A percentile compares a stretch with the other conserved stretches of the same genome.
phyloP scores from a whole-genome alignment of 371 early-diverging fungal species.

The Syncephalastrum sp. region DNA sequence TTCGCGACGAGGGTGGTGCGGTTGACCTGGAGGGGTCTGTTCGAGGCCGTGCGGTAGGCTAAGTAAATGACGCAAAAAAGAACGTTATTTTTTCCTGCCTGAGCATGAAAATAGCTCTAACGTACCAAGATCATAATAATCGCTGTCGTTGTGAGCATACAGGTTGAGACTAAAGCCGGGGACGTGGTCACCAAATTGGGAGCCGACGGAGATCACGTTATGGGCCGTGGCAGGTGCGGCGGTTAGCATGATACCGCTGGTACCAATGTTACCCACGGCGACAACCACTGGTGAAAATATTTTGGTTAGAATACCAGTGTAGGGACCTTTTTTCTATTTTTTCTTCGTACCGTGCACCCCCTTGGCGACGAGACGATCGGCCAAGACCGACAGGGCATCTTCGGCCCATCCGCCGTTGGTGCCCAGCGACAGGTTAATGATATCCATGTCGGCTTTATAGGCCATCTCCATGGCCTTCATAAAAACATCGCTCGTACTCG shows the following conservation, averaged over 20 bases:
- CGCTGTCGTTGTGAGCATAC: background rate
- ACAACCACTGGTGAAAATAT: slow-evolving; percentile 21
- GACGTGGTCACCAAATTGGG: slow-evolving; percentile 50
- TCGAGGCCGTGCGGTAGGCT: slow-evolving; percentile 28
- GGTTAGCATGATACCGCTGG: slow-evolving; percentile 56
- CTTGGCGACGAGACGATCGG: slow-evolving; percentile 28
- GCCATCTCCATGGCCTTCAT: slow-evolving; percentile 73
- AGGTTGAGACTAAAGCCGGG: slow-evolving; percentile 22
- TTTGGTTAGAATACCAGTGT: background rate
- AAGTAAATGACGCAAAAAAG: background rate
- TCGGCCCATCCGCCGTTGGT: slow-evolving; percentile 33
- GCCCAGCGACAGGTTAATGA: slow-evolving; percentile 26
- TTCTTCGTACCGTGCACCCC: slow-evolving; percentile 31
- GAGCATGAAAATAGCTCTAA: too few species aligned
- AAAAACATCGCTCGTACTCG: slow-evolving; percentile 69
- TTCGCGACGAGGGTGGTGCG: slow-evolving; percentile 5
- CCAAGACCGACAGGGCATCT: slow-evolving; percentile 24
- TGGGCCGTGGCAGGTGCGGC: slow-evolving; percentile 58
- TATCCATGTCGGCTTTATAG: slow-evolving; percentile 56
- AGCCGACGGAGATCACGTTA: slow-evolving; percentile 63
- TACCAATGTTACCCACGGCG: slow-evolving; percentile 72
- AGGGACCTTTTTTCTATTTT: background rate
- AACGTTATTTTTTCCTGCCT: too few species aligned
- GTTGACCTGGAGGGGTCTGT: slow-evolving; percentile 8
- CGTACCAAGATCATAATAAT: too few species aligned